Conservation (phyloP, 768 basidiomycete species). For the Boletus eberwhitei region DNA sequence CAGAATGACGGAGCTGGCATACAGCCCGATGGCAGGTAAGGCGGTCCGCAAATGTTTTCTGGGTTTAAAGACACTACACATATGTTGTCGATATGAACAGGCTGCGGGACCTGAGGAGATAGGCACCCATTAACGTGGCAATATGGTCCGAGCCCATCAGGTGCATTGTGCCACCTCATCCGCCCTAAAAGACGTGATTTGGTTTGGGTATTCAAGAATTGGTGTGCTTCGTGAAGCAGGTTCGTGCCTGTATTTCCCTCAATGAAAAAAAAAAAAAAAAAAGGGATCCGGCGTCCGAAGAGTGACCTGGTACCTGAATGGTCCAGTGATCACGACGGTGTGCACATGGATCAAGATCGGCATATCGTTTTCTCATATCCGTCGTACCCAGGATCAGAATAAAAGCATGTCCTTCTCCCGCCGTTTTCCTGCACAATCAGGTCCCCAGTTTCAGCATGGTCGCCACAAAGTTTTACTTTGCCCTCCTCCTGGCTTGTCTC, state of each 20-base stretch:
- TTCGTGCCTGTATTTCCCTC: constrained; percentile 23
- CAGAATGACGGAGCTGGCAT: not conserved
- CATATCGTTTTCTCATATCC: constrained; percentile 24
- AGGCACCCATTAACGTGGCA: not conserved
- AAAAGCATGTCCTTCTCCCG: constrained; percentile 19
- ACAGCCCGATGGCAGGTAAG: not conserved
- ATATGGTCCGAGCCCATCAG: not conserved
- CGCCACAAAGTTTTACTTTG: constrained; percentile 17
- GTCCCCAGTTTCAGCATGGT: constrained; percentile 16
- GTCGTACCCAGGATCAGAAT: constrained; percentile 9
- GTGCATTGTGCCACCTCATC: not conserved
- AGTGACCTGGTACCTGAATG: constrained; percentile 23
- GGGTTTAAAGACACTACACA: not conserved
- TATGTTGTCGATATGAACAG: no score
- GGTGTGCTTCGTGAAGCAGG: constrained; percentile 13
- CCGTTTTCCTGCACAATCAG: not conserved
- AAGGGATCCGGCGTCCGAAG: constrained; percentile 25
- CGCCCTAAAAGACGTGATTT: constrained; percentile 7
- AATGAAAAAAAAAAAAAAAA: not conserved
- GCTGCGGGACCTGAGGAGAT: not conserved
- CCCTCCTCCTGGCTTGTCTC: constrained; percentile 21
- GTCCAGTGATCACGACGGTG: constrained; percentile 17
- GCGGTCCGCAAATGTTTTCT: not conserved
- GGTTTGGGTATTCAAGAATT: constrained; percentile 3
- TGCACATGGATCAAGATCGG: constrained; percentile 19